Conservation (phyloP, 1,284 basidiomycete species). For the Microbotryum violaceum region DNA sequence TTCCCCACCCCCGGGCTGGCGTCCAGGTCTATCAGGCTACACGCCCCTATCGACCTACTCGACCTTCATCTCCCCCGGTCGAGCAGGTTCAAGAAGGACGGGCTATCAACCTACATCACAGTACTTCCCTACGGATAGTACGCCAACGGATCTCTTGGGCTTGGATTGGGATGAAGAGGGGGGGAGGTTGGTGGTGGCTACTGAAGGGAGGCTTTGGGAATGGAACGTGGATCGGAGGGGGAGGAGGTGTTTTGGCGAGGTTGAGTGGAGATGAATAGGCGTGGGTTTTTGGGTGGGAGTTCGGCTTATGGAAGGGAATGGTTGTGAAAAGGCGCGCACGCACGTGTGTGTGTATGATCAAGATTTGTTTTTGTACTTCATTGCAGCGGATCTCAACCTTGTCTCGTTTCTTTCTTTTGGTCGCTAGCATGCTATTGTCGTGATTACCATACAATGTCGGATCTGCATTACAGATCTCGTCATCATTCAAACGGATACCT, state of each 20-base stretch:
- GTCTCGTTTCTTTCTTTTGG: no score
- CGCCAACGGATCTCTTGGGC: constrained; percentile 21
- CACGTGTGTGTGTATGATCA: no score
- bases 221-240: constrained; percentile 21
- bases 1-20: neutral
- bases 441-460: no score
- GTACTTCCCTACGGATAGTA: constrained; percentile 23
- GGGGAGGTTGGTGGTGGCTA: constrained; percentile 22
- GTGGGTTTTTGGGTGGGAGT: no score
- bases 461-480: no score
- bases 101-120: constrained; percentile 4
- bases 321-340: no score
- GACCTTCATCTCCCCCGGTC: neutral
- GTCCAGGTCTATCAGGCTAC: neutral
- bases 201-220: constrained; percentile 20
- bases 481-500: no score
- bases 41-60: neutral
- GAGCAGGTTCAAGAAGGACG: neutral
- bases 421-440: no score
- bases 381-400: no score
- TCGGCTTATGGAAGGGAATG: no score
- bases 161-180: constrained; percentile 27
- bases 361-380: no score
- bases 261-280: constrained; percentile 3
- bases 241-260: constrained; percentile 11